Base-by-base conservation (phyloP, 2,329 filamentous ascomycete species). In the Penicillium sp. region DNA sequence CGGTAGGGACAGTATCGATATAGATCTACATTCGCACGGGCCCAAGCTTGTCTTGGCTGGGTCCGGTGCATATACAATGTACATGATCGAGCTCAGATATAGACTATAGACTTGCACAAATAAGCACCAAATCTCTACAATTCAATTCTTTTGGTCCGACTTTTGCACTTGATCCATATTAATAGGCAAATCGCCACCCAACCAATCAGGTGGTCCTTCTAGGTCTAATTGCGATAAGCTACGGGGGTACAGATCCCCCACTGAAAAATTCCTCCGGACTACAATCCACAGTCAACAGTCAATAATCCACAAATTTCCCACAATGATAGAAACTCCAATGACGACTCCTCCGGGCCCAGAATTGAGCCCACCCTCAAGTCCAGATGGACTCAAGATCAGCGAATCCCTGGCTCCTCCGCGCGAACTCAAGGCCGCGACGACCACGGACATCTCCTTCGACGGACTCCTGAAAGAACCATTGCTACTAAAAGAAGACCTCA, bases 401-500 rank as follows among this genome's bases (percentile, higher is more conserved):
- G 78, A 82, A 64, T 82, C 83, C 21, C 73, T 86, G 21, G 79
- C 87, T 25, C 78, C 80, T 2, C 76, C 77, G 13, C 81, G 80
- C 23, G 72, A 75, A 42, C 76, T 78, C 62, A 84, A 84, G 63
- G 50, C 75, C 34, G 79, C 83, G 16, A 75, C 75, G 2, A 79
- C 79, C n/a, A 80, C 78, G 4, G 68, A 67, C 25, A 69, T 85
- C 18, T 78, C 81, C 35, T 94, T 97, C 68, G 87, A 89, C 59
- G 88, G 89, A 38, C 81, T 94, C 50, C 80, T 97, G 34, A 74
- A 79, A 21, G 77, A 82, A 46, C 86, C 89, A 42, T 80, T 97
- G 58, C 80, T 83, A 57, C 83, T 97, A 16, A 88, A 90, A 66
- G 91, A 97, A 72, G 92, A 97, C 73, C 82, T 96, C 46, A 85